Base-by-base conservation (phyloP, 768 basidiomycete genomes). In the Hirschioporus abietinus region DNA sequence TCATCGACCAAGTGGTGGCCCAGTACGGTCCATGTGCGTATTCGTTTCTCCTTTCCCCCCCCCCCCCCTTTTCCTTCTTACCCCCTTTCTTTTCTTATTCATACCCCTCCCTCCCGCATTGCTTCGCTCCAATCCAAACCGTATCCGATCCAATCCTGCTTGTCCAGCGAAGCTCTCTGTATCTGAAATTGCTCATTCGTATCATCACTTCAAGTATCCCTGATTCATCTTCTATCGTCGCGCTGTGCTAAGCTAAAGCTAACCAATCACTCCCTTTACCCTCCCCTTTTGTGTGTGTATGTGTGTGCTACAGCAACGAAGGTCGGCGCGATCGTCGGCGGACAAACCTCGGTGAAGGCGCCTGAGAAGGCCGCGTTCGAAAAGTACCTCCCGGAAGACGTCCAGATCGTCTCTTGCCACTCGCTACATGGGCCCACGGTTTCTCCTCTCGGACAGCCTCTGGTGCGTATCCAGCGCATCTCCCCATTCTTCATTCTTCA, bases 341-440 rank as follows among this genome's bases (percentile, higher is more conserved):
- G 96, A 0, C 96, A 99, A 76, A 99, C 96, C 0, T 96, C 93
- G 0, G 96, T 98, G 59, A 99, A 99, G 75, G 92, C 95, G 0
- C 97, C 97, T 0, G 97, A 99, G 75, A 88, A 84, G 69, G 84
- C 76, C 1, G 96, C 97, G 0, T 99, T 97, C 72, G 97, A 99
- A 70, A 84, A 86, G 35, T 82, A 92, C 72, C 87, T 99, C 1
- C 97, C 97, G 0, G 70, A 77, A 1, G 97, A 99, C 72, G 89
- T 92, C 15, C 84, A 90, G 71, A 95, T 99, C 71, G 85, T 98
- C 60, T 97, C 95, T 0, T 86, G 94, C 66, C 97, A 99, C 78
- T 97, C 95, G 23, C 77, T 99, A 24, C 97, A 99, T 74, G 96
- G 96, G 0, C 96, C 97, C 0, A 87, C 86, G 24, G 95, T 99